Conservation (phyloP, 768 basidiomycete species). For the Serendipita sp. region DNA sequence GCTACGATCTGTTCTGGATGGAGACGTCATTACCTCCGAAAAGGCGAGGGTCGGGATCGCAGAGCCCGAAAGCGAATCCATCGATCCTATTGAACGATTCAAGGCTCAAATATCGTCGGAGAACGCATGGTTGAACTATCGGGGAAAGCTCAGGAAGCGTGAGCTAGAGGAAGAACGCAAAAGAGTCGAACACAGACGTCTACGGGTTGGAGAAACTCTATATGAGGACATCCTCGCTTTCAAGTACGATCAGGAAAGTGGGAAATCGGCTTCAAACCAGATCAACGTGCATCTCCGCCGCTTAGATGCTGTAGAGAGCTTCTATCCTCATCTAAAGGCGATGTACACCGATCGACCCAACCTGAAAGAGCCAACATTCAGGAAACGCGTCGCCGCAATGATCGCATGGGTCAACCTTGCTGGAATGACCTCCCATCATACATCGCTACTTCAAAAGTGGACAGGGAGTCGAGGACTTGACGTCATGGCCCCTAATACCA, state of each 20-base stretch:
- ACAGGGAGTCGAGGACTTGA: conserved; percentile 86
- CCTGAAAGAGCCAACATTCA: conserved; percentile 50
- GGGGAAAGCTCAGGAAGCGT: conserved; percentile 68
- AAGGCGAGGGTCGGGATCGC: conserved; percentile 81
- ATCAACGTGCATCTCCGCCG: conserved; percentile 52
- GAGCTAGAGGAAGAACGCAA: conserved; percentile 69
- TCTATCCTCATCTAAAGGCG: conserved; percentile 73
- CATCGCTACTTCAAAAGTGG: conserved; percentile 73
- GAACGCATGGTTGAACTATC: conserved; percentile 78
- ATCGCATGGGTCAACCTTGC: conserved; percentile 87
- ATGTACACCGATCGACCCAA: conserved; percentile 62
- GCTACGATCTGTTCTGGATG: conserved; percentile 81
- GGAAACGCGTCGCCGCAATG: conserved; percentile 73
- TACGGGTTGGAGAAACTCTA: conserved; percentile 63
- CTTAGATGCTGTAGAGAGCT: conserved; percentile 65
- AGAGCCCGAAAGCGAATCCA: conserved; percentile 18
- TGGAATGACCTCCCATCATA: conserved; percentile 66
- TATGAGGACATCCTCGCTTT: conserved; percentile 74
- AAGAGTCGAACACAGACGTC: conserved; percentile 65
- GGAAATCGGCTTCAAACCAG: conserved; percentile 30
- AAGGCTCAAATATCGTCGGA: conserved; percentile 18
- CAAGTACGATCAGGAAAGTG: conserved; percentile 33
- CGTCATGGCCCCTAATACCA: conserved; percentile 64
- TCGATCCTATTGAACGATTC: background rate
- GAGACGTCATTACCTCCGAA: conserved; percentile 89